phyloP scores from a whole-genome alignment of 805 yeast genomes.

The Ogataea ganodermae region DNA sequence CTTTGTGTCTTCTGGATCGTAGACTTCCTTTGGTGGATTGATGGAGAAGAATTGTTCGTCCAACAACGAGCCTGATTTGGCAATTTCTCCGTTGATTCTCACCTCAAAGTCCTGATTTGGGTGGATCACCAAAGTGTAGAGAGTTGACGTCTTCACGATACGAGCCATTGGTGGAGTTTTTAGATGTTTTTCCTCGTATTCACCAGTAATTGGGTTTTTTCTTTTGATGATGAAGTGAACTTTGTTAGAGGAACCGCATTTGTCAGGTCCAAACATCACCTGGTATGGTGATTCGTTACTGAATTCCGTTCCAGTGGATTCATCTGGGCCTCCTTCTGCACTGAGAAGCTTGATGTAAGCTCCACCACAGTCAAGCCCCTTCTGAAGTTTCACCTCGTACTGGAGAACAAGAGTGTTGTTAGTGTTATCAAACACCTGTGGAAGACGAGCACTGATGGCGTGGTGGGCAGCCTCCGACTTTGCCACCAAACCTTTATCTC shows the following conservation, averaged over 20 bases:
- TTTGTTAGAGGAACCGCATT: conserved; percentile 78
- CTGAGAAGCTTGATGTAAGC: conserved; percentile 79
- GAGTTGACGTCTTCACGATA: conserved; percentile 54
- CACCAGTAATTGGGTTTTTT: conserved; percentile 54
- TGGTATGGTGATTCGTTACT: conserved; percentile 71
- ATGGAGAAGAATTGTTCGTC: conserved; percentile 57
- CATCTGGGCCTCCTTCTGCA: conserved; percentile 39
- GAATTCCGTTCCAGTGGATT: conserved; percentile 43
- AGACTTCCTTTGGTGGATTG: conserved; percentile 65
- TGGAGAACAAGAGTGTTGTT: conserved; percentile 76
- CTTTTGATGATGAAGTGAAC: conserved; percentile 75
- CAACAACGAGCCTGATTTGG: conserved; percentile 66
- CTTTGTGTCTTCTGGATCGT: conserved; percentile 56
- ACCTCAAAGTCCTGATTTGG: conserved; percentile 73
- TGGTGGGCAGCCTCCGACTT: conserved; percentile 77
- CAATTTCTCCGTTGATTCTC: conserved; percentile 77
- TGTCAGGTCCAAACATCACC: conserved; percentile 94
- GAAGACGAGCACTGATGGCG: conserved; percentile 71
- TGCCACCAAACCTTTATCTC: conserved; percentile 77
- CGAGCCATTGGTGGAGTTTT: conserved; percentile 67
- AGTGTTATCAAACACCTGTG: conserved; percentile 57
- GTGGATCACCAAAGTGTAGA: conserved; percentile 76
- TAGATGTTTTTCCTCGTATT: conserved; percentile 69
- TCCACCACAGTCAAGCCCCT: conserved; percentile 83
- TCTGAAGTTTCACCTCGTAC: conserved; percentile 84